Evolutionary conservation across 1,139 yeast genomes (phyloP).

Genomic region (Wickerhamomyces sp.): DNA sequence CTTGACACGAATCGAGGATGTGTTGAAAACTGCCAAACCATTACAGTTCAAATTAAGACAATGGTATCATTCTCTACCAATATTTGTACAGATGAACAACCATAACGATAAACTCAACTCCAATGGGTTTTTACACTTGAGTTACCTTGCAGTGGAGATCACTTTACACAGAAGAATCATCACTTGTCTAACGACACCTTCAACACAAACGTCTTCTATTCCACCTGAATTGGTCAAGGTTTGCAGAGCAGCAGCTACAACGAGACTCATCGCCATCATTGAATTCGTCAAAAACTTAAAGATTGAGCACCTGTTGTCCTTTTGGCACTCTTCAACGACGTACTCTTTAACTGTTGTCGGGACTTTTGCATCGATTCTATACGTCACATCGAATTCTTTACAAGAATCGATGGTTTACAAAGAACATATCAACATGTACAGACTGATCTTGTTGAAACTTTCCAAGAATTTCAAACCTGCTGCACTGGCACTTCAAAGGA

Average conservation of each 20-base stretch:
- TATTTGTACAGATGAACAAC: constrained; percentile 58
- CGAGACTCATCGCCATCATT: constrained; percentile 73
- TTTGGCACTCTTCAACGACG: constrained; percentile 83
- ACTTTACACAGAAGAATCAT: constrained; percentile 79
- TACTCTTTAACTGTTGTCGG: constrained; percentile 79
- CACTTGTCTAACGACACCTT: constrained; percentile 30
- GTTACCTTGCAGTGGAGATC: constrained; percentile 84
- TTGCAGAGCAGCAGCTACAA: constrained; percentile 79
- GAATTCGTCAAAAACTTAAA: constrained; percentile 73
- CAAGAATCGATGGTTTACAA: constrained; percentile 63
- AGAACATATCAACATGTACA: constrained; percentile 66
- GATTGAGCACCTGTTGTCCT: constrained; percentile 78
- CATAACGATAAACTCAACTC: constrained; percentile 57
- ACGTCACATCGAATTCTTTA: constrained; percentile 50
- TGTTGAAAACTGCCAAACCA: constrained; percentile 76
- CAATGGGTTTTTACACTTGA: constrained; percentile 74
- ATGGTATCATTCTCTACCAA: constrained; percentile 83
- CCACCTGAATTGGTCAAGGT: constrained; percentile 62
- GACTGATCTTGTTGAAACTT: constrained; percentile 68
- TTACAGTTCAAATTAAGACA: constrained; percentile 69
- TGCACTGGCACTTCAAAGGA: constrained; percentile 58
- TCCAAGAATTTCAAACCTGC: constrained; percentile 75
- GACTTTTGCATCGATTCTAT: constrained; percentile 76
- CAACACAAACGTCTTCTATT: constrained; percentile 30
- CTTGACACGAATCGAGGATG: constrained; percentile 53